Evolutionary conservation across 2,329 filamentous ascomycete genomes (phyloP), one percentile per base, ranked within the genome.

Genomic region (Penicillium sp.): DNA sequence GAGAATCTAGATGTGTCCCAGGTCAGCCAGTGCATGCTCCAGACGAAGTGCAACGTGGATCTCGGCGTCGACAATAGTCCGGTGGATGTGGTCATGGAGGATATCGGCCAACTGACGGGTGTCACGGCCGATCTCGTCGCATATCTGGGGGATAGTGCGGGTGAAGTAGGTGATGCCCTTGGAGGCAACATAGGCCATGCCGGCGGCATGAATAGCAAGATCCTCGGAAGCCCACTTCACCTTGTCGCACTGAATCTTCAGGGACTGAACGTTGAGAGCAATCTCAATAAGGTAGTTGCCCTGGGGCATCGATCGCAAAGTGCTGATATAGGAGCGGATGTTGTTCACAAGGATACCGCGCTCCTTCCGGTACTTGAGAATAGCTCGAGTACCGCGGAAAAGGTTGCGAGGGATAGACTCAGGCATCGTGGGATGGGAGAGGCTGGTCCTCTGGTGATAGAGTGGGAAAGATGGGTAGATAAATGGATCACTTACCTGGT

Each of bases 161-260:
- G 7, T 2, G 41, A 45, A 49, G 41, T 32, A 33, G 12, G 10
- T 5, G 5, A 10, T 1, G 1, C 12, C 24, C 6, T 32, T 15
- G 26, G 34, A 29, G 6, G 19, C 10, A n/a, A 45, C 47, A 7
- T 22, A 49, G 10, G 4, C n/a, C 41, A 49, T 45, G n/a, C 22
- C 28, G 21, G 37, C 26, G 19, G 47, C 47, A 2, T 39, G 8
- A 5, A n/a, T 12, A 8, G 21, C 33, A n/a, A 49, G 24, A 2
- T 4, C 13, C n/a, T 32, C 26, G n/a, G 47, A 26, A 9, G 41
- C 47, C 47, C 40, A 39, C 21, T 49, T 49, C 24, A 49, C n/a
- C 33, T 32, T 38, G 41, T 49, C 42, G 8, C 33, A 34, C 37
- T 49, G 47, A 3, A 33, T 19, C 26, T 44, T 31, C 33, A 49